Conservation (phyloP, 805 yeast species). For the Saturnispora kantuleensis region DNA sequence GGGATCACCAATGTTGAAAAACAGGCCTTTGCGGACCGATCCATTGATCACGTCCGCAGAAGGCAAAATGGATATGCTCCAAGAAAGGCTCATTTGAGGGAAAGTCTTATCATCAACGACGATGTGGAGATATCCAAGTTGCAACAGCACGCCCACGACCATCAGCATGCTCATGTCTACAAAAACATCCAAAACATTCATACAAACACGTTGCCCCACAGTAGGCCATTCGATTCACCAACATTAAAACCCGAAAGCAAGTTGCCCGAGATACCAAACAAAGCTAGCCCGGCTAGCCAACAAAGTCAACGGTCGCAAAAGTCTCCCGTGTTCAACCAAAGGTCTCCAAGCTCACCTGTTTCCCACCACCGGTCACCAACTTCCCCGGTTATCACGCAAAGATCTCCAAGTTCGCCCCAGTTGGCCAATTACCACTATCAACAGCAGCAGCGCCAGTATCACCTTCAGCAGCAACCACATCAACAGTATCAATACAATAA, state of each 20-base stretch:
- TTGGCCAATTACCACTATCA: not conserved
- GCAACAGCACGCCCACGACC: slow-evolving; percentile 3
- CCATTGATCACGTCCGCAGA: not conserved
- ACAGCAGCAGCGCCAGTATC: slow-evolving; percentile 1
- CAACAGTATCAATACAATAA: not conserved
- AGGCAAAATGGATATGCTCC: slow-evolving; percentile 2
- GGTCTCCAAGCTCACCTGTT: too few species aligned
- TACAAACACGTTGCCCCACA: slow-evolving; percentile 3
- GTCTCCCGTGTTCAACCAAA: too few species aligned
- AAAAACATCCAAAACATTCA: slow-evolving; percentile 13
- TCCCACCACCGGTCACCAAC: slow-evolving; percentile 1
- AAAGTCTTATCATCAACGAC: slow-evolving; percentile 12
- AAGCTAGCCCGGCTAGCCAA: not conserved
- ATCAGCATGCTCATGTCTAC: slow-evolving; percentile 10
- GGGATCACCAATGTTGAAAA: slow-evolving; percentile 46
- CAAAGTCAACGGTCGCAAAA: not conserved
- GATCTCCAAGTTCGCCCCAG: not conserved
- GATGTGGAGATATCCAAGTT: not conserved
- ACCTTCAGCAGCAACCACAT: slow-evolving; percentile 4
- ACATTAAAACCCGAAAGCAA: slow-evolving; percentile 10
- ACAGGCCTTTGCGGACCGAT: slow-evolving; percentile 27
- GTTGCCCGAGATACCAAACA: slow-evolving; percentile 2
- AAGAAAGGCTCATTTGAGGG: slow-evolving; percentile 5
- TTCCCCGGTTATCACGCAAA: not conserved
- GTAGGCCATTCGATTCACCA: slow-evolving; percentile 9